A percentile compares a stretch with the other conserved stretches of the same genome.
Evolutionary conservation across 148 eudicot genomes (phyloP).

Genomic region (Rhododendron molle): DNA sequence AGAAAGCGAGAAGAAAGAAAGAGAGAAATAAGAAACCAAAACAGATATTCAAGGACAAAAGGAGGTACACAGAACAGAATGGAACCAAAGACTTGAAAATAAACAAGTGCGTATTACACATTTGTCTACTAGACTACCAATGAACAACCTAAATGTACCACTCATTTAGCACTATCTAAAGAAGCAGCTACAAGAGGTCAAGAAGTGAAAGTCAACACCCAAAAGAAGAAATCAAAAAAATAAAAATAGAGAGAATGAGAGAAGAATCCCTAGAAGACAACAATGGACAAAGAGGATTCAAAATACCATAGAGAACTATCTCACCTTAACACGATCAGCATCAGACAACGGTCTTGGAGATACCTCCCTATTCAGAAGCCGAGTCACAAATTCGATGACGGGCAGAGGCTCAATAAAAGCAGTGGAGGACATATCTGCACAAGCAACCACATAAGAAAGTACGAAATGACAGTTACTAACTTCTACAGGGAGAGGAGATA

Average conservation of each 20-base stretch:
- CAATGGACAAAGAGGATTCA: not conserved
- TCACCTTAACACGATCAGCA: constrained; percentile 73
- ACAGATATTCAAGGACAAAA: not conserved
- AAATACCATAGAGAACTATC: not conserved
- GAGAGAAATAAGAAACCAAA: not conserved
- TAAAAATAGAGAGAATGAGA: too few species aligned
- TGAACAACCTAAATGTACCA: not conserved
- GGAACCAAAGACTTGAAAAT: not conserved
- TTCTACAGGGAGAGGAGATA: not conserved
- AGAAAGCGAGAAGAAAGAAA: not conserved
- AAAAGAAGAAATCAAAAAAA: too few species aligned
- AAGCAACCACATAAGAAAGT: not conserved
- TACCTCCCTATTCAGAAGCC: constrained; percentile 51
- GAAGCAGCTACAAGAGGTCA: not conserved
- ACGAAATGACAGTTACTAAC: not conserved
- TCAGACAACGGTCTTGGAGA: constrained; percentile 66
- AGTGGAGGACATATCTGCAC: constrained; percentile 77
- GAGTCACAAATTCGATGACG: constrained; percentile 65
- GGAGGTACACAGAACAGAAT: not conserved
- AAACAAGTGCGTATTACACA: not conserved
- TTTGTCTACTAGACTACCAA: too few species aligned
- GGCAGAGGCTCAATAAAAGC: constrained; percentile 76
- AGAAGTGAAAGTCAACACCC: not conserved
- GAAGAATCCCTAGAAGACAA: not conserved
- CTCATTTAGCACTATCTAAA: not conserved